Base-by-base conservation (phyloP, 345 rosid species). In the Linum trigynum region DNA sequence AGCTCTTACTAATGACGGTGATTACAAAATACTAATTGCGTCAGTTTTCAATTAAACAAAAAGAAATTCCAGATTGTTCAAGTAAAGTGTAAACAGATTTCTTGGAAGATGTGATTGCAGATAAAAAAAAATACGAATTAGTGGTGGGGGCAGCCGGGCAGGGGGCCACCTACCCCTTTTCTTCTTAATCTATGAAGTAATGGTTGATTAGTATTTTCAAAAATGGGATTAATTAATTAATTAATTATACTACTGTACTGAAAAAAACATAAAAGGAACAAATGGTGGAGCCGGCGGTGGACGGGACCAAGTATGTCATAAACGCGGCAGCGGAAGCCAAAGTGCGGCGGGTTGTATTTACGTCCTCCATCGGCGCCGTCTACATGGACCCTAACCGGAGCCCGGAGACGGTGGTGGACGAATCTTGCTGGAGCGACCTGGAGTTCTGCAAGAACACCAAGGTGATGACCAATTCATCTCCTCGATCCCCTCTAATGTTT, bases 201-300 rank as follows among this genome's bases (percentile, higher is more conserved):
- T 23, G 32, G 32, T 23, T 23, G 32, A 23, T 23, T 23, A 23
- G 32, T 1, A 23, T 23, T 23, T 23, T 23, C 32, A 23, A 23
- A 23, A 23, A 23, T 23, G 32, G 32, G 32, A 23, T 23, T 23
- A 23, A 23, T 23, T 23, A 23, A 23, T 23, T 23, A 23, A 23
- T 23, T 23, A 23, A 23, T 23, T 23, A 23, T 23, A 23, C 32
- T 23, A 23, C 32, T 59, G 11, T 10, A 6, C 12, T 72, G 4
- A 42, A 23, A 23, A 23, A 23, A 40, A 32, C 10, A 42, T 32
- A 64, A 48, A 56, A 92, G 98, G 98, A 86, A 41, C 84, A 90
- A 83, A 87, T 94, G 97, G 85, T 94, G 88, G 99, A 94, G 77
- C 99, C 99, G 11, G 96, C 97, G 0, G 96, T 94, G 74, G 72